Evolutionary conservation across 257 asterid genomes (phyloP), one percentile per base, ranked within the genome.

Genomic region (Fraxinus americana): DNA sequence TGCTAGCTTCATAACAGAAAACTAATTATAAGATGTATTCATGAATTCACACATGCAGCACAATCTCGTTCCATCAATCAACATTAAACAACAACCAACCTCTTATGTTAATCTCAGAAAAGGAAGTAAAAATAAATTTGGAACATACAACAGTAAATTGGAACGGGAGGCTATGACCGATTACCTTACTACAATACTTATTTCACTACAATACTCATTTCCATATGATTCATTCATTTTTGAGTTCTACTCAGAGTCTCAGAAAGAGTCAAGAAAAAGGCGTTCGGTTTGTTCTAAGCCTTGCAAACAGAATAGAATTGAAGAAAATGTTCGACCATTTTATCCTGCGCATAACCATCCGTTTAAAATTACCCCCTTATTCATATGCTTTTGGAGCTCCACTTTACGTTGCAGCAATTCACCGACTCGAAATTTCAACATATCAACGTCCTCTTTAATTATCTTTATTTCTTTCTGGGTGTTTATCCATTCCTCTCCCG

Each of bases 391-490:
- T 39, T 67, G 85, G 65, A 84, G 80, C 48, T 66, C 77, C 39
- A 43, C 70, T 32, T 74, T 78, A 34, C 74, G 71, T 25, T 63
- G 69, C 73, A 78, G 63, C 81, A 81, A 25, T 78, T 84, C 71
- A 23, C 74, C 74, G 2, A 84, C 63, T 76, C 78, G 87, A 74
- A 67, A 17, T 74, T 84, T 84, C 74, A 81, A 77, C 71, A 54
- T 78, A 48, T 75, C 81, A 75, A 84, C 41, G 72, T 84, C 87
- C 25, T 71, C 61, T 66, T 59, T 78, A 75, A 84, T 81, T 21
- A 13, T 19, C 68, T 75, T 43, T 4, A 84, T 27, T 32, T 84
- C 87, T 5, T 29, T 78, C 68, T 36, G 32, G 29, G 81, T 71
- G 32, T 70, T 75, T 30, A 57, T 81, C 61, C 66, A 41, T 50